Conservation (phyloP, 2,329 filamentous ascomycete genomes). For the Xylariaceae sp. region DNA sequence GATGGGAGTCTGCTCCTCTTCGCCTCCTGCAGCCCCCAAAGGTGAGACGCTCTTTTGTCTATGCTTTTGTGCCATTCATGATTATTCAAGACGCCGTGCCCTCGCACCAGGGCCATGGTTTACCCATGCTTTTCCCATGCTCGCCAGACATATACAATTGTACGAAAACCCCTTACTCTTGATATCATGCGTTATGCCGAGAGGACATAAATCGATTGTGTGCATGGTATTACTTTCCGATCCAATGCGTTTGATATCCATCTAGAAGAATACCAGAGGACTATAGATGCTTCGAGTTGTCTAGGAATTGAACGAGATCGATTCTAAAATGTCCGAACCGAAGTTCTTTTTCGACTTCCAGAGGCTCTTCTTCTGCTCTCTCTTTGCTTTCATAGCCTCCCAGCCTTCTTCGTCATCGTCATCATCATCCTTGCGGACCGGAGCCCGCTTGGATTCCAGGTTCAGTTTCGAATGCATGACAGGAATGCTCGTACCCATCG, state of each 20-base stretch:
- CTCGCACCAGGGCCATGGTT: constrained; percentile 2
- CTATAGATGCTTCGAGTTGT: neutral
- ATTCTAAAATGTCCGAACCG: constrained; percentile 38
- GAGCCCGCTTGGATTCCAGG: constrained; percentile 36
- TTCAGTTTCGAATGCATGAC: constrained; percentile 38
- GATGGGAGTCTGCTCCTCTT: constrained; percentile 5
- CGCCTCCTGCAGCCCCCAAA: constrained; percentile 4
- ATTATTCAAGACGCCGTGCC: constrained; percentile 6
- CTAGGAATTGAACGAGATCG: neutral
- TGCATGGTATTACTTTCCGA: neutral
- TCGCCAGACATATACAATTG: constrained; percentile 15
- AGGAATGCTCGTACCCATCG: constrained; percentile 41
- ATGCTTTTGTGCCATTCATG: constrained; percentile 3
- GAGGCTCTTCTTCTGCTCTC: constrained; percentile 62
- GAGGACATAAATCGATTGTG: neutral
- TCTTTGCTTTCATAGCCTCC: constrained; percentile 67
- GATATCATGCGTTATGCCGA: constrained; percentile 1
- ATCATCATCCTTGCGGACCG: constrained; percentile 45
- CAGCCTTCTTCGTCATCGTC: constrained; percentile 66
- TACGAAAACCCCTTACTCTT: constrained; percentile 6
- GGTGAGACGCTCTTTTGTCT: neutral
- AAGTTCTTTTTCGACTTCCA: constrained; percentile 61
- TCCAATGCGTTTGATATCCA: constrained; percentile 5
- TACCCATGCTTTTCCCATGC: constrained; percentile 1
- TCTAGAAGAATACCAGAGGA: too few relatives aligned